These are phyloP conservation scores for Linnemannia hyalina DNA, from an alignment of 192 early-diverging fungal species.

Conservation along the genomic window DNA sequence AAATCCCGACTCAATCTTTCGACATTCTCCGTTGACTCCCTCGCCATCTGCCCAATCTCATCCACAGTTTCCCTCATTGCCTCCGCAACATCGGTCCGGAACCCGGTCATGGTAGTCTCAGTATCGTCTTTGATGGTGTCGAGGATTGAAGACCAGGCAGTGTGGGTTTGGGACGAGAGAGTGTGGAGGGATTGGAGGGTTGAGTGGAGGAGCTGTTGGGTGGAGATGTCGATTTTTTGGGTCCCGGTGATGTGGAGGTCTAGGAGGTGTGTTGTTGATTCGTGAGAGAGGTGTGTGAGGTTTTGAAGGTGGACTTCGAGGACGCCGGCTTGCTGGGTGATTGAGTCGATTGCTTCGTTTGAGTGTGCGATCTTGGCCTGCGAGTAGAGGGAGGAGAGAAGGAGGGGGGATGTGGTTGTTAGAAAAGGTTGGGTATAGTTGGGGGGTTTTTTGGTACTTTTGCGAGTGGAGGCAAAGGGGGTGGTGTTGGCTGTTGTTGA, in stretches of 20 bases:
- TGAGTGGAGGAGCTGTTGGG: background rate
- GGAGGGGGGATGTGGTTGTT: background rate
- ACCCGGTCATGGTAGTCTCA: background rate
- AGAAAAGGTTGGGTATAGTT: too few species aligned
- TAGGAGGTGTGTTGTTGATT: background rate
- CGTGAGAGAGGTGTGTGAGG: background rate
- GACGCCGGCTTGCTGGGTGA: background rate
- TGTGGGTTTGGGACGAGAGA: background rate
- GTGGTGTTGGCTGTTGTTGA: background rate
- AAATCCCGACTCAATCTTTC: slow-evolving; percentile 17
- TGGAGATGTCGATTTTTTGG: background rate
- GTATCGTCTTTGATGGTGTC: background rate
- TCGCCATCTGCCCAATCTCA: slow-evolving; percentile 3
- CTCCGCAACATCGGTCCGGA: background rate
- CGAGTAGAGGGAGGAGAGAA: background rate
- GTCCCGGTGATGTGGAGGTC: background rate
- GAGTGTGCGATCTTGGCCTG: slow-evolving; percentile 14
- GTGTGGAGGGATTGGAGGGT: background rate
- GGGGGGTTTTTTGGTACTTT: too few species aligned
- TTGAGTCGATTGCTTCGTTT: background rate
- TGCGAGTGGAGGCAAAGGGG: too few species aligned
- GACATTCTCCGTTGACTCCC: slow-evolving; percentile 17
- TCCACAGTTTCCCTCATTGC: background rate
- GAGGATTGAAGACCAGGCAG: slow-evolving; percentile 2
- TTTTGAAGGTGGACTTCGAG: background rate